Base-by-base conservation (phyloP, 768 basidiomycete genomes). In the Mycena alexandri region DNA sequence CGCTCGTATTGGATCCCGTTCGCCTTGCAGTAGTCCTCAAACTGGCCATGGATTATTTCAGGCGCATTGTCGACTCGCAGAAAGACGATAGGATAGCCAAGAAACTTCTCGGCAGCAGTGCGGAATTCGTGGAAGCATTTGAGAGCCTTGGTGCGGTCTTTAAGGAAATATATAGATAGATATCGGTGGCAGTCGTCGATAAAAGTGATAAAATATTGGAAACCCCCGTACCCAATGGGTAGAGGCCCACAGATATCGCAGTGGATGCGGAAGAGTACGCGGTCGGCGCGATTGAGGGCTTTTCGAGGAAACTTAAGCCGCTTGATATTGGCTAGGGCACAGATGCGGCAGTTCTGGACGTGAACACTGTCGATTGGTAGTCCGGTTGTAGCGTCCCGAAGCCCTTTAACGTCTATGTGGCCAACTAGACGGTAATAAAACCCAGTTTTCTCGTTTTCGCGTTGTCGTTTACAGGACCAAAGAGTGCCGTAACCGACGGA, bases 191-290 rank as follows among this genome's bases (percentile, higher is more conserved):
- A 61, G 53, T 78, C 73, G 48, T 79, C 76, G 5, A 68, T 76
- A 61, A 75, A 79, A 0, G 71, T 72, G 14, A 74, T 62, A 44
- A 75, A 76, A 44, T 79, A 78, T 0, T 25, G 43, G 21, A 65
- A 57, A 2, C 69, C 70, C 0, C 71, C 64, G 1, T 73, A 24
- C 0, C 69, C 29, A 24, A 55, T 19, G 17, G 69, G 69, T 2
- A 64, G 29, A 2, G 71, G 71, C 1, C 74, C 73, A 55, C 73
- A 75, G 1, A 75, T 53, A 24, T 75, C 65, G 17, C 29, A 71
- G 44, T 73, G 71, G 25, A 72, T 61, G 6, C 67, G 67, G 42
- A 67, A 70, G 9, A 70, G 61, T 7, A 47, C 53, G 7, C 60
- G 65, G 47, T 67, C 59, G 16, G 69, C 65, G 9, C 61, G 65